Base-by-base conservation (phyloP, 2,329 filamentous ascomycete genomes). In the Mycocentrospora acerina region DNA sequence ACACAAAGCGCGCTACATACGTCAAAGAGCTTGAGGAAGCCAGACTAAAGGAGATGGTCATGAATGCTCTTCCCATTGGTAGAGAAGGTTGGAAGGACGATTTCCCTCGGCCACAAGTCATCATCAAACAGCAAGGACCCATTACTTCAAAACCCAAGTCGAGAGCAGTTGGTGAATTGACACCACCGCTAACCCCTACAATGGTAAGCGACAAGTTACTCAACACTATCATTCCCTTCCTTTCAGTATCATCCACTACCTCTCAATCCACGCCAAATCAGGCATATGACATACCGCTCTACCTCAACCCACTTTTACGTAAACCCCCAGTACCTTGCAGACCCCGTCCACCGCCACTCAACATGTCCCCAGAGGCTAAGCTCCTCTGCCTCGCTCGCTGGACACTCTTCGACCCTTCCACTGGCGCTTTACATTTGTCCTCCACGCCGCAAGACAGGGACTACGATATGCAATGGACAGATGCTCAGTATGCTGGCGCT, bases 301-400 rank as follows among this genome's bases (percentile, higher is more conserved):
- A 42, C 22, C 34, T 52, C 15, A 40, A 51, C 1, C 13, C 36
- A 2, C 55, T 60, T 12, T 42, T 43, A 1, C 46, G 45, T 14
- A 13, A 15, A 2, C 55, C 53, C 6, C 47, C 44, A 8, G 8
- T 40, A 1, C 2, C 33, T 6, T 54, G 46, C 29, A 40, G 13
- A 10, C 40, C 48, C 5, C 26, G 29, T n/a, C 55, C 44, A 3
- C 55, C 57, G n/a, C 45, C 48, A 11, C 4, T 28, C 3, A 42
- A 32, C 25, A 59, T 60, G 55, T 55, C 55, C 2, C 12, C 31
- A 10, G 17, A 51, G 9, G 49, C 57, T 3, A 56, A 53, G 24
- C 44, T 63, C 2, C n/a, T 45, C 22, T 59, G 58, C 29, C 42
- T 61, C 25, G 48, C 51, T 3, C 57, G 58, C 42, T 62, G 57